Evolutionary conservation across 768 basidiomycete species (phyloP).

Genomic region (Rhodotorula babjevae): DNA sequence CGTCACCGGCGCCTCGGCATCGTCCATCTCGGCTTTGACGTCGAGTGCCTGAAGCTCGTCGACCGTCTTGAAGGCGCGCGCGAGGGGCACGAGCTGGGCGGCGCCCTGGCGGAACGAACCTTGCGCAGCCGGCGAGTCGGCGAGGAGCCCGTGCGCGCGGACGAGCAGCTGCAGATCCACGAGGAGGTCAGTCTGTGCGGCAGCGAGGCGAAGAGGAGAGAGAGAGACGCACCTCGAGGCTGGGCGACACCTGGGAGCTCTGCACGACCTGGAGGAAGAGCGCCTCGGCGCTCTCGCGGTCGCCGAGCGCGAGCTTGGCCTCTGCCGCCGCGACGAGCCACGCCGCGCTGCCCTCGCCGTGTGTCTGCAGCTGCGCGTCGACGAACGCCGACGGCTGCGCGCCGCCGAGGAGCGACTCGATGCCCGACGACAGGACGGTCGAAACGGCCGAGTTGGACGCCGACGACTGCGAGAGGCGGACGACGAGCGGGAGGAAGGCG

Average conservation of each 20-base stretch:
- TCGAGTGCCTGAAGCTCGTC: conserved; percentile 52
- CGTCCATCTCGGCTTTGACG: background rate
- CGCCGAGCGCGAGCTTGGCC: conserved; percentile 52
- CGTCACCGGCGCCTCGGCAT: background rate
- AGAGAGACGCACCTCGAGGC: conserved; percentile 33
- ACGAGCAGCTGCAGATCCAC: conserved; percentile 48
- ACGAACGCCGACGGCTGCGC: conserved; percentile 60
- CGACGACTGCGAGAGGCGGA: conserved; percentile 54
- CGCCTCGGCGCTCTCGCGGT: conserved; percentile 54
- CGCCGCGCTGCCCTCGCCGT: conserved; percentile 49
- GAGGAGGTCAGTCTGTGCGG: too few relatives aligned
- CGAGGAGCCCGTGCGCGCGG: conserved; percentile 4
- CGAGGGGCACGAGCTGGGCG: conserved; percentile 56
- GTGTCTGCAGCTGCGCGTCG: conserved; percentile 66
- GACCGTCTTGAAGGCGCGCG: conserved; percentile 62
- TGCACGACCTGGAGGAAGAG: conserved; percentile 54
- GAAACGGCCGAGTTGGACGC: conserved; percentile 47
- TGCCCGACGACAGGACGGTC: conserved; percentile 55
- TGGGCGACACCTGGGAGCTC: conserved; percentile 51
- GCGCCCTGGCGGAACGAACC: conserved; percentile 63
- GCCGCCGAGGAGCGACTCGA: conserved; percentile 56
- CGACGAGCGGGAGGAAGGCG: conserved; percentile 65
- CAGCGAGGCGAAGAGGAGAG: too few relatives aligned
- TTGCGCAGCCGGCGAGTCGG: conserved; percentile 46
- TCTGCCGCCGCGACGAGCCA: conserved; percentile 64